Evolutionary conservation across 2,329 filamentous ascomycete genomes (phyloP).

Genomic region (Aspergillus melleus): DNA sequence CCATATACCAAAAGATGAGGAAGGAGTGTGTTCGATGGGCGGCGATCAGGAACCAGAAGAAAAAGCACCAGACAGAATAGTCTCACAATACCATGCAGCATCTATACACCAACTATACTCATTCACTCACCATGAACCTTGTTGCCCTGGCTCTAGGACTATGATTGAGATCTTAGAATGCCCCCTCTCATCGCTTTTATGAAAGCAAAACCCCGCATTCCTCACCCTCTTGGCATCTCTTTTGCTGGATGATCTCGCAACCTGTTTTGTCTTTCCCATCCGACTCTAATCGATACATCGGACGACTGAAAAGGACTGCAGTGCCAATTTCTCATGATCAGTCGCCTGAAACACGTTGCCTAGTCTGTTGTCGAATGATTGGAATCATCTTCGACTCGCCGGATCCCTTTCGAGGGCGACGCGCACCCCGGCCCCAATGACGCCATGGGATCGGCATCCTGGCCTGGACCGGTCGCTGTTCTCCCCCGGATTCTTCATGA

Average conservation of each 20-base stretch:
- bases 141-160: no score
- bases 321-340: not conserved
- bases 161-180: no score
- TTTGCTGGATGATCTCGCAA: not conserved
- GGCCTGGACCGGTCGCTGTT: no score
- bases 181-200: no score
- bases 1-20: no score
- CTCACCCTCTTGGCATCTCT: not conserved
- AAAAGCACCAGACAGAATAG: no score
- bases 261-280: not conserved
- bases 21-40: no score
- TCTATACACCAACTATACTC: no score
- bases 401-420: not conserved
- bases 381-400: not conserved
- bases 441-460: not conserved
- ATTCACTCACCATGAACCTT: no score
- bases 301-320: not conserved
- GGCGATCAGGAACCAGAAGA: no score
- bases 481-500: no score
- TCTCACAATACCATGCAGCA: no score
- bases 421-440: not conserved
- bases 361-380: not conserved
- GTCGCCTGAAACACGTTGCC: not conserved
- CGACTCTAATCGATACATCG: not conserved
- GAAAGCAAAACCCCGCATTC: conserved; percentile 5